Evolutionary conservation across 1,139 yeast species (phyloP), one percentile per base, ranked within the genome.

Genomic region (Taphrina sp.): DNA sequence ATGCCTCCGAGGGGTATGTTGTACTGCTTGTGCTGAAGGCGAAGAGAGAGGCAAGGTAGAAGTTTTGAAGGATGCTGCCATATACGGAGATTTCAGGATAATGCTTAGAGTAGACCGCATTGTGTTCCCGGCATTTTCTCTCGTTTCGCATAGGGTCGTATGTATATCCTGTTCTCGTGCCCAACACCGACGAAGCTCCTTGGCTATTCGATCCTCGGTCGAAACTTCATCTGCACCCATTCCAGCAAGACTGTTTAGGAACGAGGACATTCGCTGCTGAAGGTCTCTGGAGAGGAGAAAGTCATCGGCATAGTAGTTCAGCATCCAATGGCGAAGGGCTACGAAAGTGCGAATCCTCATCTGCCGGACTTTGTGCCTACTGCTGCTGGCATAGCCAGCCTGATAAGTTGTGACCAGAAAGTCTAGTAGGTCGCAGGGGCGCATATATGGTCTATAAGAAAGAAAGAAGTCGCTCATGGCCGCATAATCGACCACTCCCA

Each of bases 321-420:
- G 70, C 29, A 92, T 70, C 95, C 97, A 92, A 69, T 88, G 95
- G 64, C 97, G 77, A 47, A 92, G 65, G 33, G 86, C 83, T 36
- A 88, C 96, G 72, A 90, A 92, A 0, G 95, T 83, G 63, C 97
- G 76, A 36, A 90, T 78, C n/a, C 87, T 72, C 1, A 85, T 84
- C 52, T 85, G 74, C 61, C 83, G 79, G 3, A 94, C 95, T 7
- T 78, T 67, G 59, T 73, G 77, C 29, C 52, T 59, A 10, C 44
- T 31, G 22, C 58, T 52, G 49, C 34, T 41, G 12, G 7, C 42
- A 88, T 69, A 22, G 90, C 80, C 95, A 96, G 87, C 14, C 79
- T 75, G 41, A 89, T 72, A 54, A 96, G 74, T 33, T 82, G 76
- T 35, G 84, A 67, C 39, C 90, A 70, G 42, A 84, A 70, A 60